phyloP scores from a whole-genome alignment of 208 protist species.

The Leishmania braziliensis region DNA sequence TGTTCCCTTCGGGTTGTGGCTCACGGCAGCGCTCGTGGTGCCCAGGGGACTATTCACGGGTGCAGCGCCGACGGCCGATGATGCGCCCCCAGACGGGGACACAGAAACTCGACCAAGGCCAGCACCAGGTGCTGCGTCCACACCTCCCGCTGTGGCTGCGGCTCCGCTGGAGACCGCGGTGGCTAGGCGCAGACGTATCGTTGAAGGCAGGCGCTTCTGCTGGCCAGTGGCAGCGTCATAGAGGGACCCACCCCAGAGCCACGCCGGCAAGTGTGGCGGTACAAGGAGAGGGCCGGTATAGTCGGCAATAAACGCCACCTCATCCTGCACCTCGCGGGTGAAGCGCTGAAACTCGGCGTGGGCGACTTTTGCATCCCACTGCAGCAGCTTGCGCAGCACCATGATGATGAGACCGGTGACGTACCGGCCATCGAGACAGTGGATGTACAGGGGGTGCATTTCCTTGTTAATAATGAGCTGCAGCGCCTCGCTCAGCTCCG shows the following conservation, averaged over 20 bases:
- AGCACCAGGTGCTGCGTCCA: neutral
- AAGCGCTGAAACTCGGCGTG: slow-evolving; percentile 79
- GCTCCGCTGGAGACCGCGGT: slow-evolving; percentile 12
- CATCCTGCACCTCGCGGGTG: slow-evolving; percentile 58
- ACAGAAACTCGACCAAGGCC: neutral
- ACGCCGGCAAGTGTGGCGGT: slow-evolving; percentile 53
- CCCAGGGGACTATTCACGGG: neutral
- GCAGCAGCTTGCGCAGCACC: slow-evolving; percentile 78
- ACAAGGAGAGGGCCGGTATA: slow-evolving; percentile 74
- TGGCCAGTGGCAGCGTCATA: slow-evolving; percentile 11
- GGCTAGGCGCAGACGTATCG: slow-evolving; percentile 15
- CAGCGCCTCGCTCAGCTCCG: slow-evolving; percentile 65
- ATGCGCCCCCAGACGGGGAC: neutral
- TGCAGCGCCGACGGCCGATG: neutral
- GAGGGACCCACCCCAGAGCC: slow-evolving; percentile 57
- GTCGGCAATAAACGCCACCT: slow-evolving; percentile 70
- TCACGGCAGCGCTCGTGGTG: neutral
- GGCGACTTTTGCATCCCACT: slow-evolving; percentile 57
- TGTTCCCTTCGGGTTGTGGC: neutral
- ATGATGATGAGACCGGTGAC: slow-evolving; percentile 76
- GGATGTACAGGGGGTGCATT: slow-evolving; percentile 76
- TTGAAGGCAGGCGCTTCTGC: slow-evolving; percentile 15
- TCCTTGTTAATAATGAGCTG: slow-evolving; percentile 61
- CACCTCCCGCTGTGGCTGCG: neutral
- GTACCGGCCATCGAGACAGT: slow-evolving; percentile 88